Evolutionary conservation across 257 asterid genomes (phyloP), one percentile per base, ranked within the genome.

Genomic region (Rauvolfia tetraphylla): DNA sequence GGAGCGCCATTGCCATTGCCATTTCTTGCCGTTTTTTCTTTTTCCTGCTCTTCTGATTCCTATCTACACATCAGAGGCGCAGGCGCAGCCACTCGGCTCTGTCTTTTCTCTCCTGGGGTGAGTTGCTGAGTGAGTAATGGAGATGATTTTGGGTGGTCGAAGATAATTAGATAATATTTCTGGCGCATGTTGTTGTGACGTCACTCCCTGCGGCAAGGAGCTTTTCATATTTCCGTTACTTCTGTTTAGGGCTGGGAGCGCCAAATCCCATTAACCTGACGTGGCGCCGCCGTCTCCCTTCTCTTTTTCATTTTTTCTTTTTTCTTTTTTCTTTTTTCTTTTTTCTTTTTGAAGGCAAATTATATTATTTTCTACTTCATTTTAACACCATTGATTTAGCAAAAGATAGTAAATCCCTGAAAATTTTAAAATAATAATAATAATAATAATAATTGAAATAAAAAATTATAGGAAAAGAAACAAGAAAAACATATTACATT

Each of bases 1-100:
- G 83, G 44, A 91, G 76, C 68, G 93, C 98, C 91, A 89, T 87
- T n/a, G 97, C 92, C 90, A 91, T 93, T 75, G 85, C 87, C 78
- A 68, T 78, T 53, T 25, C 56, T 49, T 76, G n/a, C 34, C 33
- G 27, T 20, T 46, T 22, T 71, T 29, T 48, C 13, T 49, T 48
- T 68, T 15, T 70, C 62, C 80, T 78, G 74, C 81, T 44, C 23
- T 70, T 29, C 5, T 0, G 18, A 72, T 70, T 65, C 17, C 46
- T 48, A 38, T 75, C 25, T 44, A 27, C 82, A 78, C 65, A 44
- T 69, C 61, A 41, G 29, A 36, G 7, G 65, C 49, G 65, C 49
- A 53, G 33, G n/a, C n/a, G n/a, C n/a, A 72, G 46, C 18, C 46
- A 22, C 13, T 33, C 17, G 44, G 44, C 5, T 8, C 44, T 3